phyloP scores from a whole-genome alignment of 2,329 filamentous ascomycete genomes.

The Stylonectria norvegica region DNA sequence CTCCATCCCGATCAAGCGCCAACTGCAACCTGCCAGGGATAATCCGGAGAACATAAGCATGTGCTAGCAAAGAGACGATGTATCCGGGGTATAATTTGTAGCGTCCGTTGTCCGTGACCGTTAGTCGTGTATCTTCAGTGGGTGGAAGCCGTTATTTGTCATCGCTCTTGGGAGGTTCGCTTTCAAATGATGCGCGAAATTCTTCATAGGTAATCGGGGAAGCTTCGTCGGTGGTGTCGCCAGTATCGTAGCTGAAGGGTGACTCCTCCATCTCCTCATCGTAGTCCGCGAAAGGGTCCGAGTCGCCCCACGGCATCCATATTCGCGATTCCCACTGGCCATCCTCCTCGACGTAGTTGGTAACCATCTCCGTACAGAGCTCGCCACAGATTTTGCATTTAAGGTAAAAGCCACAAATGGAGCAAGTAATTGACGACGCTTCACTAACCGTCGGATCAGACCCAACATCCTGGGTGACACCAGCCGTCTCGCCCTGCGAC shows the following conservation, averaged over 20 bases:
- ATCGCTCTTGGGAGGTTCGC: too few relatives aligned
- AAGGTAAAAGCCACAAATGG: constrained; percentile 45
- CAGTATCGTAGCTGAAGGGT: too few relatives aligned
- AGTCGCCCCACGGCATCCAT: constrained; percentile 28
- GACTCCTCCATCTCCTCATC: constrained; percentile 37
- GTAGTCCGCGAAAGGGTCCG: constrained; percentile 37
- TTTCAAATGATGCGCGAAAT: too few relatives aligned
- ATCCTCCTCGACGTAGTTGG: too few relatives aligned
- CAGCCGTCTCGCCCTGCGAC: constrained; percentile 89
- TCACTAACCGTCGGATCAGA: constrained; percentile 97
- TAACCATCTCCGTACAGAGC: constrained; percentile 22
- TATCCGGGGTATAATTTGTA: constrained; percentile 4
- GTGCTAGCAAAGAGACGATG: constrained; percentile 23
- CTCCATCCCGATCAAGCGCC: constrained; percentile 16
- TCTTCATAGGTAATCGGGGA: too few relatives aligned
- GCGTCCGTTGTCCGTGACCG: constrained; percentile 7
- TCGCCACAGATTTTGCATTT: constrained; percentile 40
- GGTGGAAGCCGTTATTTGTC: neutral
- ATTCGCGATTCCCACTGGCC: too few relatives aligned
- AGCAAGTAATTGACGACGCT: constrained; percentile 42
- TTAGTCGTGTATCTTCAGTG: neutral
- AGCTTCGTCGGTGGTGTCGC: too few relatives aligned
- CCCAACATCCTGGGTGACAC: constrained; percentile 94
- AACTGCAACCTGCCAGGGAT: constrained; percentile 14
- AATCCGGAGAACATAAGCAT: constrained; percentile 21